Evolutionary conservation across 1,284 basidiomycete species (phyloP).

Genomic region (Fomitiporia mediterranea): DNA sequence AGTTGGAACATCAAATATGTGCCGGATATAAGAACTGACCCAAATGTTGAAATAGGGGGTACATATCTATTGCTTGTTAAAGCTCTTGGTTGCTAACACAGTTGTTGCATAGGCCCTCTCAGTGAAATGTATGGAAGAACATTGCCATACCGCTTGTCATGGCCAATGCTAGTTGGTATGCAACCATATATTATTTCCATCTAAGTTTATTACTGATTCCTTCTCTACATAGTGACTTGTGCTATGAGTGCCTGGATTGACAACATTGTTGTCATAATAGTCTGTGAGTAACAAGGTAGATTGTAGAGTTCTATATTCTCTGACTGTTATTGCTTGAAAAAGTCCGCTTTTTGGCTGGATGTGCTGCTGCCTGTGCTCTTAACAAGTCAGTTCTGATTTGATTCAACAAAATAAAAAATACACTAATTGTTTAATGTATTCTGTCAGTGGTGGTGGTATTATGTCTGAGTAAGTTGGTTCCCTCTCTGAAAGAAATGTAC

Average conservation of each 20-base stretch:
- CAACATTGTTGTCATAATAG: constrained; percentile 23
- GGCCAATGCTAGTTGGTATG: constrained; percentile 27
- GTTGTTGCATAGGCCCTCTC: constrained; percentile 24
- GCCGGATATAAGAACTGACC: too few relatives aligned
- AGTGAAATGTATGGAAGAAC: constrained; percentile 27
- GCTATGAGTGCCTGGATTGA: constrained; percentile 24
- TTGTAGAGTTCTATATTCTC: neutral
- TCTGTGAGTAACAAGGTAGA: constrained; percentile 21
- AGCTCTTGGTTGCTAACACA: constrained; percentile 11
- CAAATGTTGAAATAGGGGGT: neutral
- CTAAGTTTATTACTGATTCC: neutral
- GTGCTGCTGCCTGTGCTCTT: constrained; percentile 22
- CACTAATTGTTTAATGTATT: too few relatives aligned
- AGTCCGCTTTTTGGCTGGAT: constrained; percentile 25
- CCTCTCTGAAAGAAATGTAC: neutral
- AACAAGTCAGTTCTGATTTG: constrained; percentile 21
- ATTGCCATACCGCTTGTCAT: constrained; percentile 25
- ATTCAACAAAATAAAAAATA: too few relatives aligned
- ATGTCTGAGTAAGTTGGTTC: constrained; percentile 15
- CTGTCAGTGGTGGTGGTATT: constrained; percentile 13
- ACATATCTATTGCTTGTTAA: constrained; percentile 14
- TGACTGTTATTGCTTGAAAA: neutral
- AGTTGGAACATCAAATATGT: too few relatives aligned
- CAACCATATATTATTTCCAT: neutral
- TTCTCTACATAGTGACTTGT: constrained; percentile 12